A percentile compares a stretch with the other conserved stretches of the same genome.
Evolutionary conservation across 768 basidiomycete species (phyloP).

Genomic region (Calocybe gangraenosa): DNA sequence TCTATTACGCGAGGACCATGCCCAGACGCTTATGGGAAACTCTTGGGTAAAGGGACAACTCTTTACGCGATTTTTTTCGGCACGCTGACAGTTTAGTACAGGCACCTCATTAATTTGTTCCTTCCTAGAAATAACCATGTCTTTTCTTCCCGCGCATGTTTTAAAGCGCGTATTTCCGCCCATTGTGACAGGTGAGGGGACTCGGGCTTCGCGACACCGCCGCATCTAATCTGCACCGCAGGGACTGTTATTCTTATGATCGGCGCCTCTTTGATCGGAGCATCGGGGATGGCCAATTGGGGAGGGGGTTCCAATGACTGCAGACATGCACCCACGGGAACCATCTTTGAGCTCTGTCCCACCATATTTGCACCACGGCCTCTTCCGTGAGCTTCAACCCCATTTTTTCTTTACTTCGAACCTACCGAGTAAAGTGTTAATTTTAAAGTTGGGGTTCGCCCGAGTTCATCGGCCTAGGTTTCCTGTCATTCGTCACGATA

Average conservation of each 20-base stretch:
- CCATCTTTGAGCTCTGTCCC: constrained; percentile 71
- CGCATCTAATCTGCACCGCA: constrained; percentile 14
- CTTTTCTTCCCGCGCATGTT: constrained; percentile 64
- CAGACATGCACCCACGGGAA: constrained; percentile 50
- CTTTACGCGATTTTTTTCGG: neutral
- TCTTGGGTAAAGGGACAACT: constrained; percentile 46
- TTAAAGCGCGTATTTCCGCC: constrained; percentile 75
- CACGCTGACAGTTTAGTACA: constrained; percentile 17
- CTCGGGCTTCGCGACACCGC: neutral
- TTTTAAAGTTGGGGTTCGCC: constrained; percentile 68
- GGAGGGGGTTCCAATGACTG: constrained; percentile 81
- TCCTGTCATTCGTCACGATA: constrained; percentile 75
- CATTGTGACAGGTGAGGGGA: constrained; percentile 58
- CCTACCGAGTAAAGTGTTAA: neutral
- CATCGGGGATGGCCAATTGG: constrained; percentile 77
- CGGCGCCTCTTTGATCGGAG: constrained; percentile 71
- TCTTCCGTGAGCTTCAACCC: constrained; percentile 40
- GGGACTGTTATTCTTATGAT: constrained; percentile 81
- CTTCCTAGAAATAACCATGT: constrained; percentile 75
- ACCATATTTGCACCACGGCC: constrained; percentile 66
- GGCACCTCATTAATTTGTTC: constrained; percentile 77
- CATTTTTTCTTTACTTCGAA: neutral
- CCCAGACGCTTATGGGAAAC: constrained; percentile 77
- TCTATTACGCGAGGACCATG: constrained; percentile 55
- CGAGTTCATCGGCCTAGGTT: constrained; percentile 83